phyloP scores from a whole-genome alignment of 805 yeast genomes.

The Kuraishia floccosa region DNA sequence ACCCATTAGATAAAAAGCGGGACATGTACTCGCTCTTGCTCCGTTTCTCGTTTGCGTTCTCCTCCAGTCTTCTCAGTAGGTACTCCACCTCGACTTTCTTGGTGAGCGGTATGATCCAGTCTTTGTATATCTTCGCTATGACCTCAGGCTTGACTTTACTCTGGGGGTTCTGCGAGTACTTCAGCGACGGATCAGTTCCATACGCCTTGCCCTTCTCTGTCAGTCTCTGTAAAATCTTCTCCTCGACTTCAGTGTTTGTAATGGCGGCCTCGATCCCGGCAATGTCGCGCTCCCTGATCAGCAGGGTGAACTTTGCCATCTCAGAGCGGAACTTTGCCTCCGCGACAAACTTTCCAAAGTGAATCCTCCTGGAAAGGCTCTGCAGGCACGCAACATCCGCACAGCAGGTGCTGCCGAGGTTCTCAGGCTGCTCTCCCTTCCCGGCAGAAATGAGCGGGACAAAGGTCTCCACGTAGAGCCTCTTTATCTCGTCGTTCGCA shows the following conservation, averaged over 20 bases:
- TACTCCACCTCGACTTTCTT: constrained; percentile 94
- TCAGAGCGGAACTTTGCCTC: constrained; percentile 82
- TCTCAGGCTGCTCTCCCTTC: constrained; percentile 69
- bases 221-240: constrained; percentile 67
- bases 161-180: constrained; percentile 53
- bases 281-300: constrained; percentile 57
- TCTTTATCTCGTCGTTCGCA: constrained; percentile 59
- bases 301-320: constrained; percentile 43
- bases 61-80: constrained; percentile 71
- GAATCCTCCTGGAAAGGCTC: constrained; percentile 83
- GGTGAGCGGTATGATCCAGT: constrained; percentile 86
- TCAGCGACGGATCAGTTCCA: constrained; percentile 79
- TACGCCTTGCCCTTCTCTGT: constrained; percentile 74
- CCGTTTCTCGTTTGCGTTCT: constrained; percentile 19
- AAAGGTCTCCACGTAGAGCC: constrained; percentile 59
- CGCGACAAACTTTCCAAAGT: constrained; percentile 96
- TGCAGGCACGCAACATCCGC: constrained; percentile 84
- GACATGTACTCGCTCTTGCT: constrained; percentile 11
- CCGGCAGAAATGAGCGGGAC: constrained; percentile 63
- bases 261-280: constrained; percentile 70
- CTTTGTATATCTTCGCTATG: constrained; percentile 74
- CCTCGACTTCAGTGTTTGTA: constrained; percentile 83
- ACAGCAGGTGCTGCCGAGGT: constrained; percentile 76
- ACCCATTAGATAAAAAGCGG: constrained; percentile 12
- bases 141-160: constrained; percentile 75